Percentiles rank a stretch among this genome's conserved stretches.
phyloP scores from a whole-genome alignment of 2,329 filamentous ascomycete species.

The Bipolaris sorokiniana region DNA sequence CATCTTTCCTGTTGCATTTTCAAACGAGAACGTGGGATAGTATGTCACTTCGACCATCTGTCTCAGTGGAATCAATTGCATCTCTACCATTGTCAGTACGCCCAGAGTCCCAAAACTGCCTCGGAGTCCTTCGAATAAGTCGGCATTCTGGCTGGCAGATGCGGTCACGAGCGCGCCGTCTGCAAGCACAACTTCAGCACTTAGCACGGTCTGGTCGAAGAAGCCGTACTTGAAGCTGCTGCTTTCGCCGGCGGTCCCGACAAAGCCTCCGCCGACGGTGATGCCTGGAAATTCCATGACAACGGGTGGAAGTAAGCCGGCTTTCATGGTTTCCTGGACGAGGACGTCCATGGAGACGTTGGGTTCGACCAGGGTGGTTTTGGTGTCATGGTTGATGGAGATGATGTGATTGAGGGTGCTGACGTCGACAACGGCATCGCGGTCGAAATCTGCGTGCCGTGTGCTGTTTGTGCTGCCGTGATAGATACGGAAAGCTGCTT shows the following conservation, averaged over 20 bases:
- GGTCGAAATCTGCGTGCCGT: slow-evolving; percentile 55
- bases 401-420: slow-evolving; percentile 68
- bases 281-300: slow-evolving; percentile 77
- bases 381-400: slow-evolving; percentile 58
- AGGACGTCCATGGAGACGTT: slow-evolving; percentile 72
- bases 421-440: slow-evolving; percentile 64
- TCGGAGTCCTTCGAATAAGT: slow-evolving; percentile 65
- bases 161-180: slow-evolving; percentile 61
- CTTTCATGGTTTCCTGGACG: slow-evolving; percentile 61
- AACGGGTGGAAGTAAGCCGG: slow-evolving; percentile 66
- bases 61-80: slow-evolving; percentile 60
- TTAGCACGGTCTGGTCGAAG: slow-evolving; percentile 68
- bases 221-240: slow-evolving; percentile 70
- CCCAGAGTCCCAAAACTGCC: slow-evolving; percentile 67
- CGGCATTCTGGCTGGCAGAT: slow-evolving; percentile 54
- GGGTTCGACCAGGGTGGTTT: slow-evolving; percentile 68
- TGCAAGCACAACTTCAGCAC: slow-evolving; percentile 67
- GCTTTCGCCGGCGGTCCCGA: slow-evolving; percentile 71
- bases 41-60: slow-evolving; percentile 68
- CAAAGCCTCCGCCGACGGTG: slow-evolving; percentile 70
- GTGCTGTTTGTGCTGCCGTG: slow-evolving; percentile 81
- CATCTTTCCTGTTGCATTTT: slow-evolving; percentile 57
- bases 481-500: slow-evolving; percentile 57
- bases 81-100: slow-evolving; percentile 65
- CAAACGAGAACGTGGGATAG: slow-evolving; percentile 59